Percentiles rank a stretch among this genome's conserved stretches.
phyloP scores from a whole-genome alignment of 441 rosid species.

The Raphanus hybrid region DNA sequence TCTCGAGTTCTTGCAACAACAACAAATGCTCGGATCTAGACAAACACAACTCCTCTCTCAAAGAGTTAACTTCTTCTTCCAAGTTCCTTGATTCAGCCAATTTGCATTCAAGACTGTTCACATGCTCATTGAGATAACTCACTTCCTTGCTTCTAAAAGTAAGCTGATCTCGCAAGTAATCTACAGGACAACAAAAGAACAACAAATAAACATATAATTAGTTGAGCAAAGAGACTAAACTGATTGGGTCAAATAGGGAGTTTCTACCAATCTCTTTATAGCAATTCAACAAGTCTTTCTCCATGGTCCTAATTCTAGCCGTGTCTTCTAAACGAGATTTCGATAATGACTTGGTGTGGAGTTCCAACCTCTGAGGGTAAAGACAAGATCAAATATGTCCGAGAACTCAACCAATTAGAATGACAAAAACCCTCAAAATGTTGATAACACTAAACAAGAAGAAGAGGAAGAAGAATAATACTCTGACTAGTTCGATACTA shows the following conservation, averaged over 20 bases:
- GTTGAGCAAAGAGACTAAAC: neutral
- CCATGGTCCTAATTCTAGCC: slow-evolving; percentile 60
- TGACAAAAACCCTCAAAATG: neutral
- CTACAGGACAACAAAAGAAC: slow-evolving; percentile 41
- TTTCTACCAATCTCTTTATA: slow-evolving; percentile 80
- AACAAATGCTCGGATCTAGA: slow-evolving; percentile 55
- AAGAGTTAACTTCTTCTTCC: slow-evolving; percentile 47
- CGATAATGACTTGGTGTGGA: slow-evolving; percentile 62
- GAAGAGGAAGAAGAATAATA: slow-evolving; percentile 28
- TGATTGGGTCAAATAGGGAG: neutral
- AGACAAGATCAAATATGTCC: slow-evolving; percentile 14
- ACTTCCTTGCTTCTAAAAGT: slow-evolving; percentile 65
- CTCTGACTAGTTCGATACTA: slow-evolving; percentile 77
- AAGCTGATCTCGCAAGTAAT: slow-evolving; percentile 84
- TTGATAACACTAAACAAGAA: neutral
- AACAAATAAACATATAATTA: neutral
- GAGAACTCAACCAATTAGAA: neutral
- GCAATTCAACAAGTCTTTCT: slow-evolving; percentile 73
- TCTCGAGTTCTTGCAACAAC: slow-evolving; percentile 60
- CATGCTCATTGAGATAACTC: slow-evolving; percentile 56
- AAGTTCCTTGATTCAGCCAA: slow-evolving; percentile 58
- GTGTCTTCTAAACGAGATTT: slow-evolving; percentile 63
- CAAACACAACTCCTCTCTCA: slow-evolving; percentile 59
- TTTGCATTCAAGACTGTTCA: slow-evolving; percentile 62
- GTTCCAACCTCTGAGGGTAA: slow-evolving; percentile 63